phyloP scores from a whole-genome alignment of 768 basidiomycete genomes.

The Rhodosporidiobolus odoratus region DNA sequence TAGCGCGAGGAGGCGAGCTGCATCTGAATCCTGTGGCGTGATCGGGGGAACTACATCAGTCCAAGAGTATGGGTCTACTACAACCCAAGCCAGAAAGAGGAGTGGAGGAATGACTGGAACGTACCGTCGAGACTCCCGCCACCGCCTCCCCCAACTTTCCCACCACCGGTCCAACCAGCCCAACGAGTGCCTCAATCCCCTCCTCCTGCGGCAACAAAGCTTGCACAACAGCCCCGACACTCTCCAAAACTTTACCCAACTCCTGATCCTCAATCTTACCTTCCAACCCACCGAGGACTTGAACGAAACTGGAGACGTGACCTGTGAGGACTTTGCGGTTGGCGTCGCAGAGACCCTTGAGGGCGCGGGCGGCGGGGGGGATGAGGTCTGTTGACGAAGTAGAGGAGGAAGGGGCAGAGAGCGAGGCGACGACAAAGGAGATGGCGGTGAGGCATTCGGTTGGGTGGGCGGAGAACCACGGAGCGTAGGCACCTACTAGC shows the following conservation, averaged over 20 bases:
- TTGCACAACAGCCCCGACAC: constrained; percentile 50
- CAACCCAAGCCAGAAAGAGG: fast-evolving
- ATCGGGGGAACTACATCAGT: neutral
- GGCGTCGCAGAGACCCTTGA: constrained; percentile 49
- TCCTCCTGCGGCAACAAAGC: constrained; percentile 46
- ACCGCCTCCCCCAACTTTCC: constrained; percentile 40
- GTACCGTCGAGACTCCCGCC: neutral
- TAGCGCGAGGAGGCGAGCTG: constrained; percentile 42
- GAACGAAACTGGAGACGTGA: constrained; percentile 49
- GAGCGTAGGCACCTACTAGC: constrained; percentile 45
- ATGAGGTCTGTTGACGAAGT: constrained; percentile 36
- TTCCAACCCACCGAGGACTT: constrained; percentile 47
- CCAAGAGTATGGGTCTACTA: no score
- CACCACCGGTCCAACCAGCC: constrained; percentile 43
- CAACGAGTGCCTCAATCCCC: constrained; percentile 46
- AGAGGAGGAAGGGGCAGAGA: neutral
- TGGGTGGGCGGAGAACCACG: constrained; percentile 44
- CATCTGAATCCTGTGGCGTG: constrained; percentile 29
- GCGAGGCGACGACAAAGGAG: constrained; percentile 46
- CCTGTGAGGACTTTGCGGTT: constrained; percentile 46
- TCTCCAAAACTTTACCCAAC: constrained; percentile 49
- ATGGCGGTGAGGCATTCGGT: constrained; percentile 48
- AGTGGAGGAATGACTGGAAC: neutral
- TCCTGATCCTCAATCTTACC: constrained; percentile 47
- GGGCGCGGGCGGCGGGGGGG: constrained; percentile 46